phyloP scores from a whole-genome alignment of 2,329 filamentous ascomycete genomes.

The Alternaria angustiovoidea region DNA sequence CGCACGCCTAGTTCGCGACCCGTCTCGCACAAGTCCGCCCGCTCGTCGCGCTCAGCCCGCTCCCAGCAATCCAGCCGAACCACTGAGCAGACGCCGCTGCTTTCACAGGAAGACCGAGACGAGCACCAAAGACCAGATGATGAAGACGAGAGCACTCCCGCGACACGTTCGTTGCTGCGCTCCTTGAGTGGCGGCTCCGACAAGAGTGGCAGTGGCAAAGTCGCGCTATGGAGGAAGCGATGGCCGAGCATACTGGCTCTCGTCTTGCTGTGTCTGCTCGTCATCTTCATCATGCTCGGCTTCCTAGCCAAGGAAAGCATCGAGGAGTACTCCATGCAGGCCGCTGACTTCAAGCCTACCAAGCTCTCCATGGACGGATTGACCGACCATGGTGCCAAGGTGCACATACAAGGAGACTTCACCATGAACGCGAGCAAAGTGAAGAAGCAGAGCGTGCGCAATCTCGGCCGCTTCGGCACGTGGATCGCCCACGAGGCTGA shows the following conservation, averaged over 20 bases:
- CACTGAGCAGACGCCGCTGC: slow-evolving; percentile 53
- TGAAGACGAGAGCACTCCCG: slow-evolving; percentile 35
- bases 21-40: slow-evolving; percentile 47
- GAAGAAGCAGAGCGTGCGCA: slow-evolving; percentile 72
- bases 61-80: slow-evolving; percentile 44
- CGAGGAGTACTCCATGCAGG: slow-evolving; percentile 85
- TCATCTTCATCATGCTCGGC: slow-evolving; percentile 78
- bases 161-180: slow-evolving; percentile 48
- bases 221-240: slow-evolving; percentile 56
- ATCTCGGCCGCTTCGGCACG: slow-evolving; percentile 79
- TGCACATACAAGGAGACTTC: slow-evolving; percentile 83
- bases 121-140: slow-evolving; percentile 32
- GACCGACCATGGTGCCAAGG: slow-evolving; percentile 77
- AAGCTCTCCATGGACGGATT: slow-evolving; percentile 86
- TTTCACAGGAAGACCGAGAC: slow-evolving; percentile 39
- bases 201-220: slow-evolving; percentile 30
- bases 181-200: slow-evolving; percentile 40
- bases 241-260: slow-evolving; percentile 86
- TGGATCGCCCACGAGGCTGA: slow-evolving; percentile 81
- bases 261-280: slow-evolving; percentile 66
- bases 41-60: slow-evolving; percentile 43
- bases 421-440: slow-evolving; percentile 81
- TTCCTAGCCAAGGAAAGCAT: slow-evolving; percentile 84
- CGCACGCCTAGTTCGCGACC: slow-evolving; percentile 49
- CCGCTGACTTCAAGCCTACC: slow-evolving; percentile 81